A percentile compares a stretch with the other conserved stretches of the same genome.
These are phyloP conservation scores for Tuber aestivum DNA, from an alignment of 495 filamentous ascomycete species.

Conservation along the genomic window DNA sequence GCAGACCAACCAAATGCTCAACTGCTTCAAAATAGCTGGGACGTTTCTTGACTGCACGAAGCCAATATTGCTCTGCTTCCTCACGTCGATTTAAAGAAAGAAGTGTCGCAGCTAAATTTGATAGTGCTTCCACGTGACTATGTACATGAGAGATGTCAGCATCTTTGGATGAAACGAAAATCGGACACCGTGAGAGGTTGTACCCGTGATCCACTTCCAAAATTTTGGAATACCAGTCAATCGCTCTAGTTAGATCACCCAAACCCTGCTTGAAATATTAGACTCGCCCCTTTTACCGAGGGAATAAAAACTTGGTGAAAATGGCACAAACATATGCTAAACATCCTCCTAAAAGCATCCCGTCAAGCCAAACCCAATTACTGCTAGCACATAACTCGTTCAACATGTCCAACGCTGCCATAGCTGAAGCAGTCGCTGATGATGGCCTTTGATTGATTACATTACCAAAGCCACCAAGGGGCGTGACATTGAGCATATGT, in stretches of 20 bases:
- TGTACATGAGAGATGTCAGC: slow-evolving; percentile 38
- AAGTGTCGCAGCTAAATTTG: slow-evolving; percentile 83
- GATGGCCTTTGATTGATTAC: slow-evolving; percentile 14
- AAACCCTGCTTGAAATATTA: slow-evolving; percentile 48
- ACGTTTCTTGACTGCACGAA: slow-evolving; percentile 69
- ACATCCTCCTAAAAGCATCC: slow-evolving; percentile 88
- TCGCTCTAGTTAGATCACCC: slow-evolving; percentile 75
- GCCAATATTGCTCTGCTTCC: slow-evolving; percentile 84
- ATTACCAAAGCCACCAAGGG: slow-evolving; percentile 23
- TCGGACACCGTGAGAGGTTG: slow-evolving; percentile 40
- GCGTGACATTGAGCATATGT: slow-evolving; percentile 37
- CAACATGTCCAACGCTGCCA: slow-evolving; percentile 69
- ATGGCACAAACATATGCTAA: slow-evolving; percentile 63
- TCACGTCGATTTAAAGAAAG: slow-evolving; percentile 73
- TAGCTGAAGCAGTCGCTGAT: slow-evolving; percentile 50
- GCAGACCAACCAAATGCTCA: slow-evolving; percentile 84
- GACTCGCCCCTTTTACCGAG: slow-evolving; percentile 5
- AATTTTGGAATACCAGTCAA: slow-evolving; percentile 84
- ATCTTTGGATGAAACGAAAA: slow-evolving; percentile 13
- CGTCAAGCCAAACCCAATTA: slow-evolving; percentile 89
- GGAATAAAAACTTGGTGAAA: slow-evolving; percentile 5
- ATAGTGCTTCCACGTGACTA: slow-evolving; percentile 91
- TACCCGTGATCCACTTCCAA: slow-evolving; percentile 73
- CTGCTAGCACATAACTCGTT: slow-evolving; percentile 78
- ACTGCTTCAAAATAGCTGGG: slow-evolving; percentile 95